Evolutionary conservation across 768 basidiomycete genomes (phyloP).

Genomic region (Suillus decipiens): DNA sequence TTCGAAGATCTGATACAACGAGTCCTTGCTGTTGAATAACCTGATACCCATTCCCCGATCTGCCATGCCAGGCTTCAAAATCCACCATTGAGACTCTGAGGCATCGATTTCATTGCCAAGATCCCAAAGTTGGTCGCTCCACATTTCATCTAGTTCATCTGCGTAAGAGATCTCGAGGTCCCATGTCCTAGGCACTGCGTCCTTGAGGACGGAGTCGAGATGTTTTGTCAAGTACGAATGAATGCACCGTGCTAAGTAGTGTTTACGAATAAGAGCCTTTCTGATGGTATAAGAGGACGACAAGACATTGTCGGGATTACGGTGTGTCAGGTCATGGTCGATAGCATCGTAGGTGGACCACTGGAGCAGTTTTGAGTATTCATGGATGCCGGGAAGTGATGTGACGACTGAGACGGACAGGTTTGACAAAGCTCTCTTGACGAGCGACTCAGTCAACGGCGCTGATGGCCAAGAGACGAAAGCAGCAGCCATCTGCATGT

Average conservation of each 20-base stretch:
- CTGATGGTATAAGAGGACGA: slow-evolving; percentile 87
- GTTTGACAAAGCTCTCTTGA: slow-evolving; percentile 42
- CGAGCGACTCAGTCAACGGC: slow-evolving; percentile 52
- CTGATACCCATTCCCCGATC: slow-evolving; percentile 95
- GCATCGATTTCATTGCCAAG: slow-evolving; percentile 62
- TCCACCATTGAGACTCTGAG: slow-evolving; percentile 68
- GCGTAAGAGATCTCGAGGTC: slow-evolving; percentile 85
- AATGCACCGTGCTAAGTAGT: slow-evolving; percentile 80
- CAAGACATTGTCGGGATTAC: slow-evolving; percentile 50
- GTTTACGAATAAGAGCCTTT: slow-evolving; percentile 93
- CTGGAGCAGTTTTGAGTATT: slow-evolving; percentile 48
- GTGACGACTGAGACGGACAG: slow-evolving; percentile 33
- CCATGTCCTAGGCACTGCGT: slow-evolving; percentile 72
- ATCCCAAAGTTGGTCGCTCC: slow-evolving; percentile 92
- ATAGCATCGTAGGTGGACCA: slow-evolving; percentile 91
- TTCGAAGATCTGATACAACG: slow-evolving; percentile 73
- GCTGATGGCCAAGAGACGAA: slow-evolving; percentile 58
- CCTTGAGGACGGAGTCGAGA: slow-evolving; percentile 53
- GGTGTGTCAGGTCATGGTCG: slow-evolving; percentile 70
- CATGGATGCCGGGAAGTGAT: slow-evolving; percentile 23
- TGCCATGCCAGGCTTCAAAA: slow-evolving; percentile 96
- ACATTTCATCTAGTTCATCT: slow-evolving; percentile 93
- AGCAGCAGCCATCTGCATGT: slow-evolving; percentile 21
- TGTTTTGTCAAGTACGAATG: slow-evolving; percentile 74
- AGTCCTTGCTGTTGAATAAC: slow-evolving; percentile 77